A percentile compares a stretch with the other conserved stretches of the same genome.
Conservation (phyloP, 2,329 filamentous ascomycete species). For the Diplodia sapinea region DNA sequence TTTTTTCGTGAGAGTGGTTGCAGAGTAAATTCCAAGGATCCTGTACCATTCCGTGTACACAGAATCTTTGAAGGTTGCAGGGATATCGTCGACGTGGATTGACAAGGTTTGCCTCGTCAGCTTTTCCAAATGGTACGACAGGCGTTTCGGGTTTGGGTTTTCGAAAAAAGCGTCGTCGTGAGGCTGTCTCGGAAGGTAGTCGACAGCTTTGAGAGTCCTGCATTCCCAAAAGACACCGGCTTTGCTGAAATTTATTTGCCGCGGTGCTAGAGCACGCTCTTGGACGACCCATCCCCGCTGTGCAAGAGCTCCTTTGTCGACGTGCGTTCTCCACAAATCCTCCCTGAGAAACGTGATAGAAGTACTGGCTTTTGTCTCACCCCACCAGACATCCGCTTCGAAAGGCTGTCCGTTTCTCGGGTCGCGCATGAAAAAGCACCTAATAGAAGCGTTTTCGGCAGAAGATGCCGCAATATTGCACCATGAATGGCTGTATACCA, state of each 20-base stretch:
- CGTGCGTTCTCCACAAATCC: neutral
- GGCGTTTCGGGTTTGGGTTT: neutral
- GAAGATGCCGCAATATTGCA: neutral
- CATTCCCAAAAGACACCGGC: neutral
- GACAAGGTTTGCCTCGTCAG: neutral
- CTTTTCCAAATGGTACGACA: neutral
- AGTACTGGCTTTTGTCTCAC: neutral
- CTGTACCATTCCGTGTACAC: neutral
- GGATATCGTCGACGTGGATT: neutral
- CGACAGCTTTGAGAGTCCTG: neutral
- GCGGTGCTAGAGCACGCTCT: neutral
- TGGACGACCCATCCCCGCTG: neutral
- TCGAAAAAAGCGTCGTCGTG: no score
- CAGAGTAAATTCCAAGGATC: neutral
- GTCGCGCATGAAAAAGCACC: neutral
- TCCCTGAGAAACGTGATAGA: neutral
- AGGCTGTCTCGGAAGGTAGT: neutral
- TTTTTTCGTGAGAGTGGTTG: neutral
- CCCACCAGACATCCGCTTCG: neutral
- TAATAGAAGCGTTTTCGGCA: neutral
- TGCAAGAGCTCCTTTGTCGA: neutral
- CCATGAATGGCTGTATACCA: slow-evolving; percentile 1
- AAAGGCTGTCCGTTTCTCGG: neutral
- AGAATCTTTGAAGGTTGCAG: neutral
- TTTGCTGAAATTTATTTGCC: neutral